phyloP scores from a whole-genome alignment of 345 rosid genomes.

The Citrus trifoliata region DNA sequence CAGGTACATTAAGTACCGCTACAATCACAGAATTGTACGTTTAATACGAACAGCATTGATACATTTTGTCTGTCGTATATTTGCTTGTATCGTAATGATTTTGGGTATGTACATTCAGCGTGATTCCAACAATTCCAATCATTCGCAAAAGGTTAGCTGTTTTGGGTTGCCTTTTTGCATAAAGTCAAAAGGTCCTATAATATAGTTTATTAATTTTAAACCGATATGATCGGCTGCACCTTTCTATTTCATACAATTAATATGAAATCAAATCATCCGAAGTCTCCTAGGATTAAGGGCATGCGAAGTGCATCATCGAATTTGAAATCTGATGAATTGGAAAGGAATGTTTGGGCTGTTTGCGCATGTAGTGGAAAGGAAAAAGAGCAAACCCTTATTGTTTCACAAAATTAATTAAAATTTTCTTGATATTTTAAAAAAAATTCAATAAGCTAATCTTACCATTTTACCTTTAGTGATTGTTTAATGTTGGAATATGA shows the following conservation, averaged over 20 bases:
- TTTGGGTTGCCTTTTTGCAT: not conserved
- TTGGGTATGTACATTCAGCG: not conserved
- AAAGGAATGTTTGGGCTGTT: too few relatives aligned
- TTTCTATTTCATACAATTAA: not conserved
- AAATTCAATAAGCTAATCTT: too few relatives aligned
- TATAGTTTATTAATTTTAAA: not conserved
- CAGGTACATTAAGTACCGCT: not conserved
- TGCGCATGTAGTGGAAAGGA: too few relatives aligned
- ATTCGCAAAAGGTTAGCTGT: not conserved
- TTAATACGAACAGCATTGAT: not conserved
- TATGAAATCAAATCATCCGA: not conserved
- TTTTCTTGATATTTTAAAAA: too few relatives aligned
- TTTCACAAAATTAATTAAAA: too few relatives aligned
- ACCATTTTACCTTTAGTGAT: too few relatives aligned
- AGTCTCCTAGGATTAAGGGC: not conserved
- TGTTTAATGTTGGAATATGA: too few relatives aligned
- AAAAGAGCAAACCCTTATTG: too few relatives aligned
- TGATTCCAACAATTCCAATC: not conserved
- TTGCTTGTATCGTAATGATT: not conserved
- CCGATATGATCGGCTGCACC: not conserved
- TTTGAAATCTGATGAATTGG: not conserved
- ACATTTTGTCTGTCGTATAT: not conserved
- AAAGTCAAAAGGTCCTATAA: not conserved
- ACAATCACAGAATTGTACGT: not conserved
- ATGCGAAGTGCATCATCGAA: not conserved